Conservation (phyloP, 768 basidiomycete species). For the Boletus huronensis region DNA sequence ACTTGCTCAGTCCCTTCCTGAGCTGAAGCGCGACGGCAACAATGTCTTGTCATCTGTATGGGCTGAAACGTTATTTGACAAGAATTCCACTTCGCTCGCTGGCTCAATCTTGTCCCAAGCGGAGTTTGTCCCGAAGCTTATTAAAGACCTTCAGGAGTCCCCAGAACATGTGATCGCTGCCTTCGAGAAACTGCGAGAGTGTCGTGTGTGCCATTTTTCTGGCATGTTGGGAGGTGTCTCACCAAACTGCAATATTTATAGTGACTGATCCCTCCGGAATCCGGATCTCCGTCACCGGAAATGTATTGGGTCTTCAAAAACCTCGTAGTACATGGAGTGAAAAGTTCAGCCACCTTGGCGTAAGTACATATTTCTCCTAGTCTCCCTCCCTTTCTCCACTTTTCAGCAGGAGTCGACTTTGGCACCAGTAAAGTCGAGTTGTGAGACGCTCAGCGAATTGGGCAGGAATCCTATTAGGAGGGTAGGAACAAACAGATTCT, state of each 20-base stretch:
- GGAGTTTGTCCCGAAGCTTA: conserved; percentile 75
- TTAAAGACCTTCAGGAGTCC: conserved; percentile 63
- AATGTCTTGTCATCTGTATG: conserved; percentile 74
- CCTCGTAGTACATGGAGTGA: conserved; percentile 75
- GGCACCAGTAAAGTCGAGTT: conserved; percentile 61
- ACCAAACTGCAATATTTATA: conserved; percentile 29
- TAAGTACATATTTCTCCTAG: conserved; percentile 40
- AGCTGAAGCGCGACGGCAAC: conserved; percentile 85
- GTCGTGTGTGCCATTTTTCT: conserved; percentile 45
- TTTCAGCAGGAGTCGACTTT: conserved; percentile 47
- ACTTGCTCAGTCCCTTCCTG: conserved; percentile 84
- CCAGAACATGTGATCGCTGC: conserved; percentile 71
- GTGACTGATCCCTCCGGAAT: conserved; percentile 81
- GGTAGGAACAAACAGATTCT: conserved; percentile 38
- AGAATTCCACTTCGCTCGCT: conserved; percentile 66
- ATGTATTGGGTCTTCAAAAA: conserved; percentile 62
- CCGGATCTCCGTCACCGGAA: conserved; percentile 88
- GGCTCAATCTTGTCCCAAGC: conserved; percentile 67
- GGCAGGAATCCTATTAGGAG: conserved; percentile 72
- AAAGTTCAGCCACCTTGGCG: conserved; percentile 59
- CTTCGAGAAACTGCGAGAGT: conserved; percentile 69
- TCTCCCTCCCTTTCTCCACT: conserved; percentile 1
- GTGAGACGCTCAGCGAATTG: conserved; percentile 66
- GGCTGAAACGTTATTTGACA: conserved; percentile 60
- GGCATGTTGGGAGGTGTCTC: background rate